phyloP scores from a whole-genome alignment of 768 basidiomycete genomes.

The Cystobasidium onofrii region DNA sequence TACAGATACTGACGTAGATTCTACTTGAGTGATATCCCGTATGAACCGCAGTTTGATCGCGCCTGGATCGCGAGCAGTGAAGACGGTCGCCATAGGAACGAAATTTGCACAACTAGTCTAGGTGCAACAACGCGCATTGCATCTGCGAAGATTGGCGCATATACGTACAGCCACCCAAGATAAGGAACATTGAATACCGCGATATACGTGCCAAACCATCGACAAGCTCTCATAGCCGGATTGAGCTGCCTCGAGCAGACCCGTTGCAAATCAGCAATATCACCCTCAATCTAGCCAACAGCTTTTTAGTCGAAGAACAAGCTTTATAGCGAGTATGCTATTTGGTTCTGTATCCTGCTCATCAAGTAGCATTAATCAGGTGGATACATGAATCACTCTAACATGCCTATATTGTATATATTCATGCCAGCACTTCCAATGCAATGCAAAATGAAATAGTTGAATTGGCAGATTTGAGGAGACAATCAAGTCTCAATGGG shows the following conservation, averaged over 20 bases:
- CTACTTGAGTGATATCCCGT: too few relatives aligned
- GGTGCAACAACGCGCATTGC: too few relatives aligned
- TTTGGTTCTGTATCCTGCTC: constrained; percentile 22
- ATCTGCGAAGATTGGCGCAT: neutral
- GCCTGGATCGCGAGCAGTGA: too few relatives aligned
- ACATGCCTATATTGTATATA: constrained; percentile 12
- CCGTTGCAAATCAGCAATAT: neutral
- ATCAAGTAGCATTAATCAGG: neutral
- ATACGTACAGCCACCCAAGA: neutral
- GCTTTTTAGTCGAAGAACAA: constrained; percentile 26
- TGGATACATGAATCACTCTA: constrained; percentile 29
- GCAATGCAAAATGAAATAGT: neutral
- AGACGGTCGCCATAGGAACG: too few relatives aligned
- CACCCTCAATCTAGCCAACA: constrained; percentile 10
- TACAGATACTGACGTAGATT: too few relatives aligned
- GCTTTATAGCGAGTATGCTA: constrained; percentile 9
- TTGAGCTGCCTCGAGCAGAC: neutral
- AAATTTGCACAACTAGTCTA: too few relatives aligned
- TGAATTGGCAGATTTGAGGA: neutral
- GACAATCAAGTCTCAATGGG: neutral
- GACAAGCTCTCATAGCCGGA: constrained; percentile 18
- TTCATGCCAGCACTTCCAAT: neutral
- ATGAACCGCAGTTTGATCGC: too few relatives aligned
- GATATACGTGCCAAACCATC: too few relatives aligned
- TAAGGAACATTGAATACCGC: too few relatives aligned